Evolutionary conservation across 1,139 yeast genomes (phyloP), one percentile per base, ranked within the genome.

Genomic region (Chernovozyma aurita): DNA sequence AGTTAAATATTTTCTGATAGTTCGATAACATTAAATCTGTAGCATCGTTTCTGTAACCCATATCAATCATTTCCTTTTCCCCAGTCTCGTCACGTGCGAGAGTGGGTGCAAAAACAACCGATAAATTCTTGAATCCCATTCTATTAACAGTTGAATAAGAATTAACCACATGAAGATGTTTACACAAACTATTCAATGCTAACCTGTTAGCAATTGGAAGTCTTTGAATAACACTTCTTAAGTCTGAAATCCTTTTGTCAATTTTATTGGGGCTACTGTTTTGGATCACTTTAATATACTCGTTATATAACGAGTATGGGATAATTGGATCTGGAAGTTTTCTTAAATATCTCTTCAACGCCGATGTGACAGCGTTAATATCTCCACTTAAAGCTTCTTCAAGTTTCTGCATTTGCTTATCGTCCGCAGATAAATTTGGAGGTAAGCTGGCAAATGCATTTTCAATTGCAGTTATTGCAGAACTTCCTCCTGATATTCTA

Each of bases 91-190:
- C 96, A 42, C 97, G 70, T 0, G 88, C 85, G 35, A 92, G 65
- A 3, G 97, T 88, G 2, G 99, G 98, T 0, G 97, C 96, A 69
- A 92, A 92, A 14, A 92, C 96, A 34, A 94, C 92, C 1, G 96
- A 84, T 40, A 94, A 61, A 50, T 94, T 88, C 55, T 80, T 79
- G 46, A 76, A 65, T 24, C 77, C 85, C 99, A 92, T 92, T 55
- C 85, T 69, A 50, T 84, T 85, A 28, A 61, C 55, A 14, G 59
- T 56, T 30, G 73, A 65, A 52, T 67, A 63, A 7, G 64, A 57
- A 36, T 72, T 71, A 22, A 85, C 76, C 42, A 73, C 61, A 32
- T 73, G 66, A 45, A 92, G 66, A 62, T 92, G 98, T 38, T 65
- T 64, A 39, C 85, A 65, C 27, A 92, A 61, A 31, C 62, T 49